phyloP scores from a whole-genome alignment of 2,329 filamentous ascomycete species.

The Epichloe typhina region DNA sequence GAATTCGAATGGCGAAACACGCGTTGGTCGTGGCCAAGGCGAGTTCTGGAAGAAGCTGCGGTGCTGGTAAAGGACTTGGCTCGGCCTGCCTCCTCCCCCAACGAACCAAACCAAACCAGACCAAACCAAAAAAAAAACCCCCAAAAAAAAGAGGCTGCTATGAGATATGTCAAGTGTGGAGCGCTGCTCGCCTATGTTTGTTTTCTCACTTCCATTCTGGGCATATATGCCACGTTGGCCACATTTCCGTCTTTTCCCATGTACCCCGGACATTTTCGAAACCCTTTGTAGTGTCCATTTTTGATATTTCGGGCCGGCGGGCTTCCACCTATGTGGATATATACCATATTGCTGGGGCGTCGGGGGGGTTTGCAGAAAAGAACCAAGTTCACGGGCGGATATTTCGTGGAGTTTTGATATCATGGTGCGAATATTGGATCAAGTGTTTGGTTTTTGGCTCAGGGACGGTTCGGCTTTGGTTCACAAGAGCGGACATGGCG shows the following conservation, averaged over 20 bases:
- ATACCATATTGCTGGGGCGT: slow-evolving; percentile 8
- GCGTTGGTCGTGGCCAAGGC: slow-evolving; percentile 26
- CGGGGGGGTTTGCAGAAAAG: background rate
- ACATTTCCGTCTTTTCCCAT: too few species aligned
- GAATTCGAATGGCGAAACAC: slow-evolving; percentile 28
- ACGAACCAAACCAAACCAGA: too few species aligned
- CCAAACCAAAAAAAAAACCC: too few species aligned
- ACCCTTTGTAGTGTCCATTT: too few species aligned
- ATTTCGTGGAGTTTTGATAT: background rate
- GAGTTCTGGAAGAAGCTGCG: slow-evolving; percentile 44
- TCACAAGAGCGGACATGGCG: background rate
- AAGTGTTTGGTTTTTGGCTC: background rate
- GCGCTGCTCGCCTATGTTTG: background rate
- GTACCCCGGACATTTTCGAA: too few species aligned
- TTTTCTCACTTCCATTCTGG: background rate
- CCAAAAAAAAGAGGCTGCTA: too few species aligned
- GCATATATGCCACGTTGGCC: too few species aligned
- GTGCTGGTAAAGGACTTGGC: slow-evolving; percentile 33
- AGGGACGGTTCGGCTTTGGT: background rate
- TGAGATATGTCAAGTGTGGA: background rate
- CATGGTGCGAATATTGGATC: background rate
- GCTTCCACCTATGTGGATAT: slow-evolving; percentile 1
- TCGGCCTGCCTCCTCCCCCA: too few species aligned
- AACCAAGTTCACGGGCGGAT: background rate
- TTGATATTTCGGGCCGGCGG: background rate